A percentile compares a stretch with the other conserved stretches of the same genome.
These are phyloP conservation scores for Elaeis oleifera DNA, from an alignment of 202 grass and related monocot genomes.

Conservation along the genomic window DNA sequence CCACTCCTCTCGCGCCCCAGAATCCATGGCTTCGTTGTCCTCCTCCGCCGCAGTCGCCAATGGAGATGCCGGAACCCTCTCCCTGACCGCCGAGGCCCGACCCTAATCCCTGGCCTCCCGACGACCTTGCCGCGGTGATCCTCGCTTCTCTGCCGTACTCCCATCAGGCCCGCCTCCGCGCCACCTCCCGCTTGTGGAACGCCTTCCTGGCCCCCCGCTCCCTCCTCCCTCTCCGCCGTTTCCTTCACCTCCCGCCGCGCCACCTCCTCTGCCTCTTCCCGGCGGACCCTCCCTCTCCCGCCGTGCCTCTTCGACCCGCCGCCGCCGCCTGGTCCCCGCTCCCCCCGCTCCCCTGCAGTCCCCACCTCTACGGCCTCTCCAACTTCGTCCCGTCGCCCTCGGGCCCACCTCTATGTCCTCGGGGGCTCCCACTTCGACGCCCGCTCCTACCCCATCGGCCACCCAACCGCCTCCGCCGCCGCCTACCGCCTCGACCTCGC, in stretches of 20 bases:
- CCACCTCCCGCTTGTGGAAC: constrained; percentile 55
- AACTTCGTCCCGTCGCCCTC: constrained; percentile 47
- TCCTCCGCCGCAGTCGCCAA: background rate
- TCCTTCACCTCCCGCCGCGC: constrained; percentile 46
- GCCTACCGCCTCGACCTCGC: constrained; percentile 50
- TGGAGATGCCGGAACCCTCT: constrained; percentile 22
- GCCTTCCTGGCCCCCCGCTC: constrained; percentile 42
- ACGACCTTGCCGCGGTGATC: constrained; percentile 56
- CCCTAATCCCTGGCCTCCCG: constrained; percentile 69
- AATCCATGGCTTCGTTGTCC: too few relatives aligned
- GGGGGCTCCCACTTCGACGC: constrained; percentile 81
- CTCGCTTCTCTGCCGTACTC: constrained; percentile 66
- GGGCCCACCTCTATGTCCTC: constrained; percentile 57
- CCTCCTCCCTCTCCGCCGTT: constrained; percentile 60
- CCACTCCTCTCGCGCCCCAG: too few relatives aligned
- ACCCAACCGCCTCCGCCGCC: constrained; percentile 48
- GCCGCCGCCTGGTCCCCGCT: constrained; percentile 47
- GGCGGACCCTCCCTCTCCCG: constrained; percentile 50
- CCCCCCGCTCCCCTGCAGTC: constrained; percentile 65
- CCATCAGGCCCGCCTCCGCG: constrained; percentile 64
- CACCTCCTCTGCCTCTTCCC: constrained; percentile 80
- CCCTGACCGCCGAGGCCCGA: constrained; percentile 4
- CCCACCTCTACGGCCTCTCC: constrained; percentile 57
- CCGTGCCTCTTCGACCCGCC: constrained; percentile 65
- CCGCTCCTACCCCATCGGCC: constrained; percentile 57